A percentile compares a stretch with the other conserved stretches of the same genome.
phyloP scores from a whole-genome alignment of 2,329 filamentous ascomycete species.

The Aspergillus fructus region DNA sequence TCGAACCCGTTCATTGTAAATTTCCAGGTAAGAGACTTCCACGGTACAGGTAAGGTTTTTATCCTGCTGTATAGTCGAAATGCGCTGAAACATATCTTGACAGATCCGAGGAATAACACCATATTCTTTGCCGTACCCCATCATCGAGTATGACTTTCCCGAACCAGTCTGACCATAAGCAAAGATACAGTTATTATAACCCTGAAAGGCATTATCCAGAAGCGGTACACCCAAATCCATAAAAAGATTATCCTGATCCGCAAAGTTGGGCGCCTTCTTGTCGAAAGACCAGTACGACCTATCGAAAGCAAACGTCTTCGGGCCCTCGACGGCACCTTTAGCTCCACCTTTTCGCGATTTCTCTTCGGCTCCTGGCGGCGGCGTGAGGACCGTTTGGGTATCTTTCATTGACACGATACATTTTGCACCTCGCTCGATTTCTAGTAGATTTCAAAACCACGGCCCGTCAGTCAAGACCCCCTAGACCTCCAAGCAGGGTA shows the following conservation, averaged over 20 bases:
- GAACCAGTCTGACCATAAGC: slow-evolving; percentile 98
- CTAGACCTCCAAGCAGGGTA: neutral
- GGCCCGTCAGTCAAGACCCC: slow-evolving; percentile 9
- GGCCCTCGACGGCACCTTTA: slow-evolving; percentile 66
- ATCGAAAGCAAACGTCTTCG: slow-evolving; percentile 93
- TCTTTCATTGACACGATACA: slow-evolving; percentile 97
- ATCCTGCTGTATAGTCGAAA: slow-evolving; percentile 69
- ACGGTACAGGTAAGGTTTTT: slow-evolving; percentile 83
- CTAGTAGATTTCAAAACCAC: slow-evolving; percentile 54
- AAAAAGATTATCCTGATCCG: slow-evolving; percentile 86
- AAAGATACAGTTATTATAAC: slow-evolving; percentile 99
- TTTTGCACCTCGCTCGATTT: slow-evolving; percentile 88
- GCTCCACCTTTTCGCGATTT: slow-evolving; percentile 49
- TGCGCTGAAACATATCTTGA: slow-evolving; percentile 94
- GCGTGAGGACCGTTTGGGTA: slow-evolving; percentile 80
- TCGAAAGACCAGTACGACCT: slow-evolving; percentile 98
- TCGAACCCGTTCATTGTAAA: slow-evolving; percentile 96
- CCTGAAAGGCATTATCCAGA: slow-evolving; percentile 95
- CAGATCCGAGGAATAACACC: slow-evolving; percentile 97
- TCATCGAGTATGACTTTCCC: slow-evolving; percentile 99
- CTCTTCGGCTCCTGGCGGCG: slow-evolving; percentile 63
- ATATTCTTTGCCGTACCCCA: slow-evolving; percentile 95
- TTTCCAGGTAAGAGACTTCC: slow-evolving; percentile 97
- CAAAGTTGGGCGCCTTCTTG: slow-evolving; percentile 75
- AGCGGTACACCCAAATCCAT: slow-evolving; percentile 84